Evolutionary conservation across 2,329 filamentous ascomycete genomes (phyloP).

Genomic region (Lizonia empirigonia): DNA sequence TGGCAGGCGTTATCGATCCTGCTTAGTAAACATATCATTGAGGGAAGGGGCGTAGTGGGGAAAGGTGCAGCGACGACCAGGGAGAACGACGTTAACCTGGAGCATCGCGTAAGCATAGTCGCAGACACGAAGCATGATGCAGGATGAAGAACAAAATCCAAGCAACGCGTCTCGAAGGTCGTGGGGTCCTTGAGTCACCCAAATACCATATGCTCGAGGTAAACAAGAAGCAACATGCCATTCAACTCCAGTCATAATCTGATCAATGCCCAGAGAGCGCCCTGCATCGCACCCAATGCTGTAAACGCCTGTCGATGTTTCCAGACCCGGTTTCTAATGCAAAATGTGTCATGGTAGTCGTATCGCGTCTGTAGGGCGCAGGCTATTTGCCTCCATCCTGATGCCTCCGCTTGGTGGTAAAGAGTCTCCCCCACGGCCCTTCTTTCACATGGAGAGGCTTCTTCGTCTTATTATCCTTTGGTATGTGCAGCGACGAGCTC

Average conservation of each 20-base stretch:
- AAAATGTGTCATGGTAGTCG: constrained; percentile 17
- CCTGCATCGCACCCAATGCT: constrained; percentile 9
- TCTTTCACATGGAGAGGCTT: not conserved
- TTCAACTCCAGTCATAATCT: constrained; percentile 3
- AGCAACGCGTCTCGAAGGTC: not conserved
- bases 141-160: not conserved
- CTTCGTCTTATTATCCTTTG: constrained; percentile 1
- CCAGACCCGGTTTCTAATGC: constrained; percentile 13
- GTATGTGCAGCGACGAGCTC: not conserved
- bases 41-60: no score
- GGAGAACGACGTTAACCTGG: no score
- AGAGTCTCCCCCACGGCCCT: not conserved
- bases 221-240: constrained; percentile 2
- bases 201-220: not conserved
- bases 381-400: not conserved
- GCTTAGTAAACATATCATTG: no score
- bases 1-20: no score
- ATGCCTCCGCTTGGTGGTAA: not conserved
- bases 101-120: not conserved
- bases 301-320: constrained; percentile 9
- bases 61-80: no score
- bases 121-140: not conserved
- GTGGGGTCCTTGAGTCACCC: not conserved
- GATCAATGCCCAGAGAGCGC: not conserved
- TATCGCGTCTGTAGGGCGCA: not conserved